A percentile compares a stretch with the other conserved stretches of the same genome.
Conservation (phyloP, 2,329 filamentous ascomycete genomes). For the Elsinoe batatas region DNA sequence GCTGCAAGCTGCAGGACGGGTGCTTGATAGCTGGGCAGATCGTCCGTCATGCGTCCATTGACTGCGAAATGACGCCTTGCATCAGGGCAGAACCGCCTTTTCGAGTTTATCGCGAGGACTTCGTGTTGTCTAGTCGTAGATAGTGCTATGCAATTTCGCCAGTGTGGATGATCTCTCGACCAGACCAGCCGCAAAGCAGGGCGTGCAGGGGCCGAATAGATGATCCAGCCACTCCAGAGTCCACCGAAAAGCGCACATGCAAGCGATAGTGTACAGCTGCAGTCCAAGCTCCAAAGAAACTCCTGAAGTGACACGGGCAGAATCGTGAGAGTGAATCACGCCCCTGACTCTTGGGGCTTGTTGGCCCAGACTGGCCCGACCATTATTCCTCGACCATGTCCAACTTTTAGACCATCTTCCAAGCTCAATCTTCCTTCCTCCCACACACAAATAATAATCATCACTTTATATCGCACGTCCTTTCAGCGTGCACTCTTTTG, state of each 20-base stretch:
- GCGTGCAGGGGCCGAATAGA: background rate
- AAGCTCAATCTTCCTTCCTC: background rate
- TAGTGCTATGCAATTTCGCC: too few species aligned
- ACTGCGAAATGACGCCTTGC: background rate
- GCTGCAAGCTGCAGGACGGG: background rate
- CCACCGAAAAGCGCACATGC: background rate
- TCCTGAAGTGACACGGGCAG: too few species aligned
- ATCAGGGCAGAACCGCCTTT: background rate
- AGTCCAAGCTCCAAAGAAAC: background rate
- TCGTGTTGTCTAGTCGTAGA: too few species aligned
- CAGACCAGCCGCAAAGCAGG: background rate
- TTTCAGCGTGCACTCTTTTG: background rate
- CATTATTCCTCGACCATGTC: background rate
- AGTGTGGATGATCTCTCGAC: too few species aligned
- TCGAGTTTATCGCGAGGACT: background rate
- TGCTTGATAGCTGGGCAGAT: background rate
- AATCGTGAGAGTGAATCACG: too few species aligned
- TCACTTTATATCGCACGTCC: background rate
- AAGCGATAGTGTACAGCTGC: background rate
- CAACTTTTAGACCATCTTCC: background rate
- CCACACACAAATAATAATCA: background rate
- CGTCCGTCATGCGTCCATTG: background rate
- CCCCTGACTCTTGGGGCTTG: too few species aligned
- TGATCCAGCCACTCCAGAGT: background rate
- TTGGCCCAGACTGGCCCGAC: too few species aligned